Conservation (phyloP, 257 asterid species). For the Handroanthus guayacan region DNA sequence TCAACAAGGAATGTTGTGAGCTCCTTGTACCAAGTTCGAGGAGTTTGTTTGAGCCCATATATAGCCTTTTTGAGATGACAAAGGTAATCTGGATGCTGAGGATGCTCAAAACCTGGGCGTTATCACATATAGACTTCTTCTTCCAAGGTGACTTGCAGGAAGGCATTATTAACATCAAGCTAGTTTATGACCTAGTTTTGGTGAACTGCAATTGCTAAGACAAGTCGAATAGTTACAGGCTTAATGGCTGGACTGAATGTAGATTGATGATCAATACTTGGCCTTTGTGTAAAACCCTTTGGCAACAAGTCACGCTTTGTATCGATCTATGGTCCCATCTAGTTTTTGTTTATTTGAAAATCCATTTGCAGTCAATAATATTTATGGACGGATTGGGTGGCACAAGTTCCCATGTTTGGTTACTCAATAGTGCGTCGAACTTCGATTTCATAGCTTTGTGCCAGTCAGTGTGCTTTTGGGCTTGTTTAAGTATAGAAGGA, state of each 20-base stretch:
- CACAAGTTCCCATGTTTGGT: not conserved
- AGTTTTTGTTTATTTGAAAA: no score
- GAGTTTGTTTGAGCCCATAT: not conserved
- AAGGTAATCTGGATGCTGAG: not conserved
- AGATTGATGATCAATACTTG: not conserved
- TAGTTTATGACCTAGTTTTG: not conserved
- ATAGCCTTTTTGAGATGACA: not conserved
- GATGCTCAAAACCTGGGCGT: not conserved
- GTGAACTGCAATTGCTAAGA: not conserved
- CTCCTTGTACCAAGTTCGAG: not conserved
- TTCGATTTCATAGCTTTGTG: not conserved
- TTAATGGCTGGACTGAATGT: not conserved
- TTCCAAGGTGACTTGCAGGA: not conserved
- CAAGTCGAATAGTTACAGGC: not conserved
- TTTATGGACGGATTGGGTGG: no score
- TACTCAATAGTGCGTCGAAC: not conserved
- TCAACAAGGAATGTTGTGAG: not conserved
- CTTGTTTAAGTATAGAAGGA: no score
- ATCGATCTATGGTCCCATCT: not conserved
- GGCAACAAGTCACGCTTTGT: not conserved
- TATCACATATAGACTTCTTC: not conserved
- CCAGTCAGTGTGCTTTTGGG: no score
- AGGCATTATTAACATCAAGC: not conserved
- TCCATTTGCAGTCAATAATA: not conserved
- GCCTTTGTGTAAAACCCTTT: not conserved